Evolutionary conservation across 805 yeast species (phyloP).

Genomic region (Candida orba): DNA sequence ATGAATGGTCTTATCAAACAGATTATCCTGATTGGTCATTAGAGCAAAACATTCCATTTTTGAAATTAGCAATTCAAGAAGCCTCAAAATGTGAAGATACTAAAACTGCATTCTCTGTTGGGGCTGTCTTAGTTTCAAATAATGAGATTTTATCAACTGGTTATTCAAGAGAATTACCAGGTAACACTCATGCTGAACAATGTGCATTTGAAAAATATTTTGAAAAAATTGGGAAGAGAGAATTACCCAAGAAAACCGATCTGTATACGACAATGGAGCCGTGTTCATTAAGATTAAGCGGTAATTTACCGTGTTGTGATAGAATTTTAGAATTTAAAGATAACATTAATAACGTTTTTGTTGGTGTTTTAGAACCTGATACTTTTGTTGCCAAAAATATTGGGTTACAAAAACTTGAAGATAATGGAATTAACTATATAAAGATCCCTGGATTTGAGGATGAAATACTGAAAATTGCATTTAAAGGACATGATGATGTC

Average conservation of each 20-base stretch:
- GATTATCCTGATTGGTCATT: constrained; percentile 38
- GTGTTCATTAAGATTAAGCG: constrained; percentile 82
- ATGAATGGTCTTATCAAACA: constrained; percentile 24
- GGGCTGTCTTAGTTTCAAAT: constrained; percentile 72
- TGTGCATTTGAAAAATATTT: constrained; percentile 79
- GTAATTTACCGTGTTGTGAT: constrained; percentile 83
- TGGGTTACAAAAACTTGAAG: constrained; percentile 49
- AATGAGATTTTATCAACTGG: constrained; percentile 68
- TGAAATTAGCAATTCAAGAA: constrained; percentile 70
- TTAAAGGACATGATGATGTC: constrained; percentile 51
- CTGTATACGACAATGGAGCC: constrained; percentile 98
- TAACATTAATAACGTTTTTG: constrained; percentile 66
- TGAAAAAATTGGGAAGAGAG: constrained; percentile 22
- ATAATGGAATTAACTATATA: constrained; percentile 58
- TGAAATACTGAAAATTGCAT: constrained; percentile 60
- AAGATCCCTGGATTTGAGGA: constrained; percentile 81
- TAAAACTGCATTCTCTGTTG: constrained; percentile 87
- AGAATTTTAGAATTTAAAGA: constrained; percentile 48
- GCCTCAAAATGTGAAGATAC: constrained; percentile 80
- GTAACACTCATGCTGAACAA: constrained; percentile 97
- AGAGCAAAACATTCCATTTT: constrained; percentile 46
- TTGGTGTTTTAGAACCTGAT: constrained; percentile 87
- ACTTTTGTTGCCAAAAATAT: constrained; percentile 77
- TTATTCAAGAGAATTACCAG: constrained; percentile 83
- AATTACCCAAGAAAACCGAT: constrained; percentile 69